These are phyloP conservation scores for Podospora pseudopauciseta DNA, from an alignment of 495 filamentous ascomycete genomes.

Conservation along the genomic window DNA sequence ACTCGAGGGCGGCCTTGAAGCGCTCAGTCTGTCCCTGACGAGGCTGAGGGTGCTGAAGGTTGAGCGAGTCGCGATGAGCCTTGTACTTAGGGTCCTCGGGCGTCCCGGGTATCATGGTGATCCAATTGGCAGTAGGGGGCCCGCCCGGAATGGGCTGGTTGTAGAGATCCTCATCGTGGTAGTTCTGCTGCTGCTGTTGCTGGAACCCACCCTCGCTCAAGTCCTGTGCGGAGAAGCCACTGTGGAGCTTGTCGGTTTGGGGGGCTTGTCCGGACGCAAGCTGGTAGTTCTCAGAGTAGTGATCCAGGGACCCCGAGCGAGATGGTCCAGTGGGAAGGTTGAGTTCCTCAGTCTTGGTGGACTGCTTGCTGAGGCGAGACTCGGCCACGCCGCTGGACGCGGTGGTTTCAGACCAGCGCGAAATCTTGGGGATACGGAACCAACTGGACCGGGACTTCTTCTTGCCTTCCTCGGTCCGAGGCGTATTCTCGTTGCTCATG, in stretches of 20 bases:
- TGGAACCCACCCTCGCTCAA: constrained; percentile 20
- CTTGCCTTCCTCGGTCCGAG: constrained; percentile 63
- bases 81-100: constrained; percentile 89
- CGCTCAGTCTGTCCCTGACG: constrained; percentile 76
- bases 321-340: constrained; percentile 43
- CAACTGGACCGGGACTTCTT: constrained; percentile 92
- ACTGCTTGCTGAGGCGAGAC: constrained; percentile 50
- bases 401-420: constrained; percentile 95
- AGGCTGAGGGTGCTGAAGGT: constrained; percentile 87
- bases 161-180: constrained; percentile 16
- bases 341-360: constrained; percentile 43
- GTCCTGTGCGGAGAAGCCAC: constrained; percentile 56
- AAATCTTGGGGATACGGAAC: constrained; percentile 90
- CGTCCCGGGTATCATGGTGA: constrained; percentile 58
- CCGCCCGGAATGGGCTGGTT: constrained; percentile 33
- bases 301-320: constrained; percentile 65
- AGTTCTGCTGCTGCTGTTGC: constrained; percentile 13
- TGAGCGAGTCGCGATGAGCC: constrained; percentile 83
- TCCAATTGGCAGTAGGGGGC: constrained; percentile 26
- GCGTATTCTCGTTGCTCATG: constrained; percentile 42
- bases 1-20: constrained; percentile 77
- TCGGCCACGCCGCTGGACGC: constrained; percentile 58
- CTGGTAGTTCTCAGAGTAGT: constrained; percentile 60
- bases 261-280: constrained; percentile 59
- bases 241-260: constrained; percentile 61